A percentile compares a stretch with the other conserved stretches of the same genome.
phyloP scores from a whole-genome alignment of 2,329 filamentous ascomycete genomes.

The Trichoderma citrinoviride region DNA sequence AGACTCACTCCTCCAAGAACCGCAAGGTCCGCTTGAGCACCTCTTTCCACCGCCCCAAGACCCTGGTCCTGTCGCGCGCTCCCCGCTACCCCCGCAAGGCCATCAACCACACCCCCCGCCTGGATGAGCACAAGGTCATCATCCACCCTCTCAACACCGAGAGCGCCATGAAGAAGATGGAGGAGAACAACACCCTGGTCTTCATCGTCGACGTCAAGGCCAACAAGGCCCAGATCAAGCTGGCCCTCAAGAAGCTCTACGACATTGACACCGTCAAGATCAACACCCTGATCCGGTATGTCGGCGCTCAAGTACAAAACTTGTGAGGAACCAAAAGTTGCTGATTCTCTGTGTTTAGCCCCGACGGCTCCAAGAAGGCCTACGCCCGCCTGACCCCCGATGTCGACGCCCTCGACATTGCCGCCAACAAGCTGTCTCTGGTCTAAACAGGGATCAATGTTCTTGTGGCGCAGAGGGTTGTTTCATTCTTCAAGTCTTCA shows the following conservation, averaged over 20 bases:
- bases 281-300: constrained; percentile 96
- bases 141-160: constrained; percentile 99
- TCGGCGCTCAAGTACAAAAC: too few relatives aligned
- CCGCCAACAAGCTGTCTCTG: constrained; percentile 96
- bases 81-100: constrained; percentile 98
- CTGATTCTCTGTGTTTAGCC: constrained; percentile 55
- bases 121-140: constrained; percentile 97
- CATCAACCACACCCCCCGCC: constrained; percentile 80
- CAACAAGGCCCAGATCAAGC: constrained; percentile 99
- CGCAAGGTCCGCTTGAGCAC: constrained; percentile 90
- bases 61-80: constrained; percentile 80
- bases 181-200: constrained; percentile 99
- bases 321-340: too few relatives aligned
- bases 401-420: constrained; percentile 98
- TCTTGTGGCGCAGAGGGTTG: background rate
- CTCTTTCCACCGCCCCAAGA: constrained; percentile 98
- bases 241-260: constrained; percentile 97
- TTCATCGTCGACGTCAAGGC: constrained; percentile 97
- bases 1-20: constrained; percentile 71
- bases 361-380: constrained; percentile 98
- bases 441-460: constrained; percentile 60
- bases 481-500: background rate
- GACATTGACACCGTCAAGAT: constrained; percentile 98
- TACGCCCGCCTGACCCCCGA: constrained; percentile 93
- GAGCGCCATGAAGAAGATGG: constrained; percentile 99